Percentiles rank a stretch among this genome's conserved stretches.
Conservation (phyloP, 345 rosid genomes). For the Erysimum cheiranthoides region DNA sequence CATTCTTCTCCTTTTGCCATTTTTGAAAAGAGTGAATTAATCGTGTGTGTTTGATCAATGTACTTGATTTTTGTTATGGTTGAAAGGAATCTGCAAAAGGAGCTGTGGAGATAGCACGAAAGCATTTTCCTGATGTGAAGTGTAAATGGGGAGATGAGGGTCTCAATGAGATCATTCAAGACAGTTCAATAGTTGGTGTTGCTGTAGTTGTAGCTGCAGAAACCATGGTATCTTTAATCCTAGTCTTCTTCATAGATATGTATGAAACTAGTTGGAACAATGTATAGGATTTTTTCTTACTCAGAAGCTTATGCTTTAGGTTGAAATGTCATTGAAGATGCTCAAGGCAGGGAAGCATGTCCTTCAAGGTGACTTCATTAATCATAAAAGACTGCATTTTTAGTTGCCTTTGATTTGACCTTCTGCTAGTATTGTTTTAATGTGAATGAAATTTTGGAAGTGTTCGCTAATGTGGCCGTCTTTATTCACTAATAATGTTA, state of each 20-base stretch:
- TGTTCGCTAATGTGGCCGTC: neutral
- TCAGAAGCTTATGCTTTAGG: constrained; percentile 51
- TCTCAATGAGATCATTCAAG: constrained; percentile 67
- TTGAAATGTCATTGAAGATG: constrained; percentile 76
- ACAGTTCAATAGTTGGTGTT: constrained; percentile 70
- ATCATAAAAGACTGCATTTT: constrained; percentile 7
- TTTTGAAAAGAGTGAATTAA: neutral
- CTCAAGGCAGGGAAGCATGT: constrained; percentile 92
- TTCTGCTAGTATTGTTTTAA: neutral
- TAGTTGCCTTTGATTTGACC: neutral
- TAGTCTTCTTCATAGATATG: neutral
- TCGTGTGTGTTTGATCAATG: constrained; percentile 9
- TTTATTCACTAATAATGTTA: neutral
- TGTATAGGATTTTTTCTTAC: neutral
- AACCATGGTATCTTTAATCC: constrained; percentile 59
- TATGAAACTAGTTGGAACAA: neutral
- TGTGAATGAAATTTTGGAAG: constrained; percentile 10
- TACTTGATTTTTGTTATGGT: constrained; percentile 19
- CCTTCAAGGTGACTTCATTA: constrained; percentile 67
- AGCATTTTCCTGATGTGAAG: constrained; percentile 76
- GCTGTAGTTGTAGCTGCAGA: constrained; percentile 98
- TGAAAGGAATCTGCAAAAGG: constrained; percentile 79
- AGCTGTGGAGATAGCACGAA: constrained; percentile 77
- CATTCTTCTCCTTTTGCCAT: neutral
- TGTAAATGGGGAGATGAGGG: constrained; percentile 92